phyloP scores from a whole-genome alignment of 352 stramenopile species.

The Phytophthora capsici region DNA sequence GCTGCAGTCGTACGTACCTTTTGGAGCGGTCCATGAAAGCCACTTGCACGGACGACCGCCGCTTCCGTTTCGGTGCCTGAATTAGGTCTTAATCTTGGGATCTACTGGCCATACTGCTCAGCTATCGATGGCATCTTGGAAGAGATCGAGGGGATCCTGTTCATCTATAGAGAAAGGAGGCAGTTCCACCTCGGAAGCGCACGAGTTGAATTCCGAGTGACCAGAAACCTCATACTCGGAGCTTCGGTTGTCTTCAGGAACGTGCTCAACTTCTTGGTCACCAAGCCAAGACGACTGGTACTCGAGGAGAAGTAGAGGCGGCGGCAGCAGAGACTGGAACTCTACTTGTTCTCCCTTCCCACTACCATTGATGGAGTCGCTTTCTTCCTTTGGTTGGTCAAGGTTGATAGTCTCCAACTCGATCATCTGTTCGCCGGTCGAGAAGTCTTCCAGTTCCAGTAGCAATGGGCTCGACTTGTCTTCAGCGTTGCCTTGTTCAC shows the following conservation, averaged over 20 bases:
- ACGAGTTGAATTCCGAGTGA: constrained; percentile 34
- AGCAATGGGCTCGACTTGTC: no score
- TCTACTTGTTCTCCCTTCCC: background rate
- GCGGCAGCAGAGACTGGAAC: background rate
- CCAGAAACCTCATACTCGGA: constrained; percentile 28
- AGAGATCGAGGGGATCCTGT: background rate
- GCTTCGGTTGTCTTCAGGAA: constrained; percentile 7
- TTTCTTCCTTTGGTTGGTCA: background rate
- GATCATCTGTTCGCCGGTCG: background rate
- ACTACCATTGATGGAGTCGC: no score
- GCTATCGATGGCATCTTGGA: constrained; percentile 18
- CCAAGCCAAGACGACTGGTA: constrained; percentile 8
- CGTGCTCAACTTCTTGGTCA: background rate
- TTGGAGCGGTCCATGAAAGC: constrained; percentile 22
- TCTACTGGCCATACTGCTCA: background rate
- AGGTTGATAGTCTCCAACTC: constrained; percentile 22
- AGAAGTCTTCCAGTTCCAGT: no score
- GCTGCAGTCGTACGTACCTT: no score
- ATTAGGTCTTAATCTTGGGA: constrained; percentile 8
- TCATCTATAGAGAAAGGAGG: background rate
- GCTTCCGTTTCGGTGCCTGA: constrained; percentile 1
- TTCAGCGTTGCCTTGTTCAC: no score
- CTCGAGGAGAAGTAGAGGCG: constrained; percentile 24
- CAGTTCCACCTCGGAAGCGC: constrained; percentile 22
- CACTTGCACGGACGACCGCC: constrained; percentile 11